phyloP scores from a whole-genome alignment of 2,329 filamentous ascomycete species.

The Metarhizium guizhouense region DNA sequence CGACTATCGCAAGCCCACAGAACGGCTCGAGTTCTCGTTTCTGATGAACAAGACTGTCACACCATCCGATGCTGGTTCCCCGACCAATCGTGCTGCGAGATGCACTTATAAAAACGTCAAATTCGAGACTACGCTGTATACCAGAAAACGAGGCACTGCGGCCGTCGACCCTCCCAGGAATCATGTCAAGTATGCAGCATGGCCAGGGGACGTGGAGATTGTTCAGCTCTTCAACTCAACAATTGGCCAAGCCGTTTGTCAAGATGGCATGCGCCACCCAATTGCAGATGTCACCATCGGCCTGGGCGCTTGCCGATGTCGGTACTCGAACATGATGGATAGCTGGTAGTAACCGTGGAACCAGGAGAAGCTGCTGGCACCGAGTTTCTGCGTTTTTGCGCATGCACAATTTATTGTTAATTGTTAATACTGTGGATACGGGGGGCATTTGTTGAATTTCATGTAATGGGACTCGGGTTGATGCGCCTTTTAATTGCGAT shows the following conservation, averaged over 20 bases:
- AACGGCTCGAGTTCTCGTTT: constrained; percentile 51
- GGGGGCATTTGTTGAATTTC: too few relatives aligned
- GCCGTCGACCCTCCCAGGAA: constrained; percentile 9
- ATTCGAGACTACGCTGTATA: constrained; percentile 52
- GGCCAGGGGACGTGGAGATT: constrained; percentile 52
- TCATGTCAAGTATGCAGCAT: constrained; percentile 21
- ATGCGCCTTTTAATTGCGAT: too few relatives aligned
- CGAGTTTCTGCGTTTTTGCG: too few relatives aligned
- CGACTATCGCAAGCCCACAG: constrained; percentile 35
- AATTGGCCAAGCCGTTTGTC: constrained; percentile 44
- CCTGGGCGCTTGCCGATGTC: constrained; percentile 27
- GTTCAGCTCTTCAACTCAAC: constrained; percentile 35
- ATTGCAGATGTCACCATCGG: constrained; percentile 29
- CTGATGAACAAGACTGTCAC: constrained; percentile 42
- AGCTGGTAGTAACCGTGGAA: not conserved
- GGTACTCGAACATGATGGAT: constrained; percentile 22
- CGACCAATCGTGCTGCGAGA: constrained; percentile 33
- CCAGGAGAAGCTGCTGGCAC: too few relatives aligned
- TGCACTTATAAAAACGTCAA: constrained; percentile 51
- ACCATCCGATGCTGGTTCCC: constrained; percentile 33
- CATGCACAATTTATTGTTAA: too few relatives aligned
- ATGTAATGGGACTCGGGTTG: too few relatives aligned
- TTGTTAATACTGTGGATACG: too few relatives aligned
- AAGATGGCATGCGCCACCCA: constrained; percentile 25
- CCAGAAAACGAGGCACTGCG: constrained; percentile 24